Base-by-base conservation (phyloP, 2,329 filamentous ascomycete genomes). In the Fonsecaea monophora region DNA sequence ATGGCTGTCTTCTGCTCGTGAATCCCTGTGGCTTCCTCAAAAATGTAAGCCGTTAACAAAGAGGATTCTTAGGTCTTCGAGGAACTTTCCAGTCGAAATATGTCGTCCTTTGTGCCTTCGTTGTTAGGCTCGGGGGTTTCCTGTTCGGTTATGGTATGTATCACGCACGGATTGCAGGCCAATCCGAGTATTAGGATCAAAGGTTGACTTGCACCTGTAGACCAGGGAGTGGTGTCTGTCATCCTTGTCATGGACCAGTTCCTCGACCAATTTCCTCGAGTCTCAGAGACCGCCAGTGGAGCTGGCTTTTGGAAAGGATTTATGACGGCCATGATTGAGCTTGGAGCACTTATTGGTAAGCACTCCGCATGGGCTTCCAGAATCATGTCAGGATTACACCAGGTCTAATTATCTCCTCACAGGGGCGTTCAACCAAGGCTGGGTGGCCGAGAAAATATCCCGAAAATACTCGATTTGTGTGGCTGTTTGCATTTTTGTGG, bases 301-400 rank as follows among this genome's bases (percentile, higher is more conserved):
- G 74, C 77, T 5, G 78, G 78, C 0, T 81, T 81, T 66, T 79
- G 76, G 74, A 81, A 80, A 66, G 79, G 79, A n/a, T 65, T 81
- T 68, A 77, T 85, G 77, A 86, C 84, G 8, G 84, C 84, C 3
- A 85, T 85, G 83, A 82, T 86, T 58, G 82, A 85, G 67, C 70
- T 85, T 21, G 83, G 84, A n/a, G 84, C 83, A 8, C 74, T 85
- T 18, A 58, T 81, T 3, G 79, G 66, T 68, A 35, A 12, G 53
- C n/a, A 32, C 7, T 21, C 10, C 50, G 34, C 7, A 6, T 13
- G 15, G 8, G 30, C 35, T 58, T 6, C 10, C 32, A 55, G 40
- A 7, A 18, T 56, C 15, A 15, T 37, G 2, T 30, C 12, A 53
- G 21, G 15, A 18, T 42, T 9, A 18, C 32, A 1, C 18, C n/a